Evolutionary conservation across 345 rosid species (phyloP).

Genomic region (Citropsis articulata): DNA sequence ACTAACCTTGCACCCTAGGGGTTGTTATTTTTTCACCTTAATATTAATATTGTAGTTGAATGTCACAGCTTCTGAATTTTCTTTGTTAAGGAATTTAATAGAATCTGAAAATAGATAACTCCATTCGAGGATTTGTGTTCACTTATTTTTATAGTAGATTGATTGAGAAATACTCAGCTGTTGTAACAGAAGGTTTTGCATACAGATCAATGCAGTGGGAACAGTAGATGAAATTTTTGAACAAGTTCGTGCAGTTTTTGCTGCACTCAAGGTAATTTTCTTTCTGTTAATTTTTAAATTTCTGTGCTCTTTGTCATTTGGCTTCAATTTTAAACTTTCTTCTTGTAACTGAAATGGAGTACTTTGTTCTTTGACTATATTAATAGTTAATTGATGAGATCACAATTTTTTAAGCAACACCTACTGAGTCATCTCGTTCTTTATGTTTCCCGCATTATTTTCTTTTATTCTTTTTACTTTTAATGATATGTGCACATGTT

Average conservation of each 20-base stretch:
- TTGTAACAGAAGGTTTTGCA: constrained; percentile 10
- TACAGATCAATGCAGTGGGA: constrained; percentile 88
- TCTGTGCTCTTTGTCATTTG: not conserved
- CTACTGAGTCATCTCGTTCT: not conserved
- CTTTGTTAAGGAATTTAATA: too few relatives aligned
- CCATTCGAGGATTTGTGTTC: too few relatives aligned
- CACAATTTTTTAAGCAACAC: not conserved
- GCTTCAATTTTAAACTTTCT: not conserved
- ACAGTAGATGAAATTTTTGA: constrained; percentile 79
- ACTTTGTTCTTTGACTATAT: not conserved
- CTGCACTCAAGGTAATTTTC: constrained; percentile 45
- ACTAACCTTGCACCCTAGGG: not conserved
- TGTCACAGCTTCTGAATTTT: not conserved
- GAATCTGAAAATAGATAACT: too few relatives aligned
- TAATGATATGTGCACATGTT: not conserved
- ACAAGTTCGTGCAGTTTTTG: constrained; percentile 61
- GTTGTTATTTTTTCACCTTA: not conserved
- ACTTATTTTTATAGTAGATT: not conserved
- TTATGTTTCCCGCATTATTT: not conserved
- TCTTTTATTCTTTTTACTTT: not conserved
- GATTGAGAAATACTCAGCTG: constrained; percentile 2
- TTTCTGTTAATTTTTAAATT: not conserved
- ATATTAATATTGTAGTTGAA: not conserved
- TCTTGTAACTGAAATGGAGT: not conserved
- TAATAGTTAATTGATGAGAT: not conserved